These are phyloP conservation scores for Cercospora janseana DNA, from an alignment of 2,329 filamentous ascomycete species.

Conservation along the genomic window DNA sequence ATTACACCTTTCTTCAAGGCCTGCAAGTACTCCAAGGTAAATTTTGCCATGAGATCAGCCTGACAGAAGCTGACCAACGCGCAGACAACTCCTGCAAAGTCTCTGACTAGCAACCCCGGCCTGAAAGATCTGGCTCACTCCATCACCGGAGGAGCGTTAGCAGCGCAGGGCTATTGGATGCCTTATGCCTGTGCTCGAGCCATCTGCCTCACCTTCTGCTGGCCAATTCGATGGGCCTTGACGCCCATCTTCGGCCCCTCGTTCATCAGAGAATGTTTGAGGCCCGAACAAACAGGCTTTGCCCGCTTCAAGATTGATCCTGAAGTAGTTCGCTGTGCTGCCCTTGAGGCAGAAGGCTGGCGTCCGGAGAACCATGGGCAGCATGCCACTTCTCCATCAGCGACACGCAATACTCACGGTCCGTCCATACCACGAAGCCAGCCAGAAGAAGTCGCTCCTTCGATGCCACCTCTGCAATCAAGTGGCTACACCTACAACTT, in stretches of 20 bases:
- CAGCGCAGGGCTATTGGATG: slow-evolving; percentile 97
- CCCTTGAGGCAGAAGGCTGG: slow-evolving; percentile 41
- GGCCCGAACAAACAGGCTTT: slow-evolving; percentile 61
- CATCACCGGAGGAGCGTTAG: slow-evolving; percentile 88
- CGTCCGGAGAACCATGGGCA: slow-evolving; percentile 12
- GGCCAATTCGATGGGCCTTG: slow-evolving; percentile 75
- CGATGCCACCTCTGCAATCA: slow-evolving; percentile 2
- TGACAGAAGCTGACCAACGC: slow-evolving; percentile 10
- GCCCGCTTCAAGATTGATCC: slow-evolving; percentile 43
- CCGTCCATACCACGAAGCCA: slow-evolving; percentile 16
- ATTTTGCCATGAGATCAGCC: slow-evolving; percentile 24
- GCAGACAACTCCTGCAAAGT: slow-evolving; percentile 85
- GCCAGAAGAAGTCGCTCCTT: not conserved
- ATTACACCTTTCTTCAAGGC: slow-evolving; percentile 96
- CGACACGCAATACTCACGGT: slow-evolving; percentile 8
- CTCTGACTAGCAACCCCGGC: slow-evolving; percentile 66
- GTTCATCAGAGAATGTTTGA: slow-evolving; percentile 72
- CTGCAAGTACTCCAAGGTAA: slow-evolving; percentile 80
- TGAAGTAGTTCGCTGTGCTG: slow-evolving; percentile 41
- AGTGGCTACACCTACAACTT: slow-evolving; percentile 23
- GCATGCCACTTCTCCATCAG: not conserved
- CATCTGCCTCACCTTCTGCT: slow-evolving; percentile 86
- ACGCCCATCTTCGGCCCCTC: slow-evolving; percentile 85
- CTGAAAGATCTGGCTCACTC: slow-evolving; percentile 88
- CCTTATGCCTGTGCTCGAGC: slow-evolving; percentile 83